phyloP scores from a whole-genome alignment of 306 rosid species.

The Vigna nakashimae region DNA sequence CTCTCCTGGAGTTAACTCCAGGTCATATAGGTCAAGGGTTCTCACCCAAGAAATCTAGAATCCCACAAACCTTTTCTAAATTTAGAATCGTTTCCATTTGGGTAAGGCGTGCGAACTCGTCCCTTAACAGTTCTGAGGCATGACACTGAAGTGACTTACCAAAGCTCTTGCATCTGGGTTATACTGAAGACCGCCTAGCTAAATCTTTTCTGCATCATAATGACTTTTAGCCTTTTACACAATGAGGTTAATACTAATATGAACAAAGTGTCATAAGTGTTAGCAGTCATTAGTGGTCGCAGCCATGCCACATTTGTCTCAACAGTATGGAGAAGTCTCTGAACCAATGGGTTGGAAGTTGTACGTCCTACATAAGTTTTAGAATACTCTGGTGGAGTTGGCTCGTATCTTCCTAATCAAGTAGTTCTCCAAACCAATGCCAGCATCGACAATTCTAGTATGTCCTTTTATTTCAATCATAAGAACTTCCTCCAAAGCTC shows the following conservation, averaged over 20 bases:
- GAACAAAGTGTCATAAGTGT: slow-evolving; percentile 82
- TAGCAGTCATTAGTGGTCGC: slow-evolving; percentile 88
- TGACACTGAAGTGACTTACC: slow-evolving; percentile 90
- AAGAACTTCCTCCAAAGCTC: slow-evolving; percentile 55
- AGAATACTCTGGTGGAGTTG: slow-evolving; percentile 47
- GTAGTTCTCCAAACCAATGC: slow-evolving; percentile 70
- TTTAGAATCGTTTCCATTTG: slow-evolving; percentile 96
- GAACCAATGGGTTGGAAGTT: slow-evolving; percentile 82
- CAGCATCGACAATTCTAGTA: slow-evolving; percentile 72
- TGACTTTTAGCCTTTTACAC: slow-evolving; percentile 93
- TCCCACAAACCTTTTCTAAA: slow-evolving; percentile 94
- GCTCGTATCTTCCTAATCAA: slow-evolving; percentile 59
- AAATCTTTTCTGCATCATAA: slow-evolving; percentile 95
- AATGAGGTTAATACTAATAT: slow-evolving; percentile 80
- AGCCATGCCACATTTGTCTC: slow-evolving; percentile 89
- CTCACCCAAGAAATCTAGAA: slow-evolving; percentile 98
- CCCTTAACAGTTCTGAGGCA: slow-evolving; percentile 95
- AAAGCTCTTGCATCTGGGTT: slow-evolving; percentile 93
- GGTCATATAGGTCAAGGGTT: slow-evolving; percentile 93
- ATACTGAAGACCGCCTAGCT: slow-evolving; percentile 96
- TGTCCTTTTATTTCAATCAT: slow-evolving; percentile 59
- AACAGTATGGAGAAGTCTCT: slow-evolving; percentile 92
- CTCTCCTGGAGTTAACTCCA: slow-evolving; percentile 99
- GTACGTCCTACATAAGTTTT: slow-evolving; percentile 5
- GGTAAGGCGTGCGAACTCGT: slow-evolving; percentile 91